These are phyloP conservation scores for Coniochaeta sp. DNA, from an alignment of 2,329 filamentous ascomycete genomes.

Conservation along the genomic window DNA sequence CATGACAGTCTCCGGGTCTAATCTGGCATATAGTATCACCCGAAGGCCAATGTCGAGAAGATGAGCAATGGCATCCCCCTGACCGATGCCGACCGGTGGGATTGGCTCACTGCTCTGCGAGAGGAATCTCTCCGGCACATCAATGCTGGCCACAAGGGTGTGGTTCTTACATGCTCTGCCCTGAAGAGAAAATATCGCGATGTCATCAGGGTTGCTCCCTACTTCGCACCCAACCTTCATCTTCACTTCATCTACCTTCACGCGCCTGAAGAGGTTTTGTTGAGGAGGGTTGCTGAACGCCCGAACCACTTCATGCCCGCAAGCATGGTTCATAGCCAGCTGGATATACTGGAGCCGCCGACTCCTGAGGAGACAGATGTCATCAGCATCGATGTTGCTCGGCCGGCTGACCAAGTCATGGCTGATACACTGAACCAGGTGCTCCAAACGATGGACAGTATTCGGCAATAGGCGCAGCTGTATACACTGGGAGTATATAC, in stretches of 20 bases:
- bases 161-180: constrained; percentile 94
- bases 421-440: constrained; percentile 51
- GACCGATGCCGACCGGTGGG: constrained; percentile 92
- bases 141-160: constrained; percentile 54
- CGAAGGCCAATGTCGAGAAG: constrained; percentile 76
- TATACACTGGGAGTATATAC: neutral
- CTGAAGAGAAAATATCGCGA: constrained; percentile 97
- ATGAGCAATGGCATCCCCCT: constrained; percentile 81
- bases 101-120: constrained; percentile 81
- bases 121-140: constrained; percentile 56
- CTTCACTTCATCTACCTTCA: constrained; percentile 92
- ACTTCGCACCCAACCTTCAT: constrained; percentile 63
- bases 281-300: constrained; percentile 66
- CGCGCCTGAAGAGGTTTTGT: constrained; percentile 66
- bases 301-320: constrained; percentile 93
- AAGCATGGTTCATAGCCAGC: constrained; percentile 90
- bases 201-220: constrained; percentile 73
- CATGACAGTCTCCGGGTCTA: constrained; percentile 1
- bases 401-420: constrained; percentile 51
- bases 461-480: constrained; percentile 8
- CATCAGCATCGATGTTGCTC: constrained; percentile 62
- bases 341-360: constrained; percentile 80
- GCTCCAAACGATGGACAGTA: constrained; percentile 42
- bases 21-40: constrained; percentile 57
- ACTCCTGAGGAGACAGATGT: constrained; percentile 63